Conservation (phyloP, 768 basidiomycete species). For the Suillus discolor region DNA sequence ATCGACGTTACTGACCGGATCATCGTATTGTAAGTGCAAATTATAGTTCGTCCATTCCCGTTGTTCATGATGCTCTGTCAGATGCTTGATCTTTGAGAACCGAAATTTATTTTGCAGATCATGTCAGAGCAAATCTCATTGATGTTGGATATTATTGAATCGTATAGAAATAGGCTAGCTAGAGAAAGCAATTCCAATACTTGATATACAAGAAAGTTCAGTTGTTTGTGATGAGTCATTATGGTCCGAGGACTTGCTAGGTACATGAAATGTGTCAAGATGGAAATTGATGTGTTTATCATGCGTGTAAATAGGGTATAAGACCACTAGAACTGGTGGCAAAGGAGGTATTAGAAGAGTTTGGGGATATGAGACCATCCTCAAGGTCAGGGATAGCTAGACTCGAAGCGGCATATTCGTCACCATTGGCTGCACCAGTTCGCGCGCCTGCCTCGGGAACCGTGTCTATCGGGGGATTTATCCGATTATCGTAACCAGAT, state of each 20-base stretch:
- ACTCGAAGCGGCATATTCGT: constrained; percentile 58
- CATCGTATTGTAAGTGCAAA: constrained; percentile 68
- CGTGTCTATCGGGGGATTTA: constrained; percentile 65
- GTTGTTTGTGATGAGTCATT: neutral
- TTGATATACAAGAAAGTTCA: neutral
- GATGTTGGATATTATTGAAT: neutral
- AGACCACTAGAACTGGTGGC: constrained; percentile 35
- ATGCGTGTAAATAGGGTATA: constrained; percentile 44
- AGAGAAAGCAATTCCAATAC: neutral
- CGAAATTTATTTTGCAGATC: constrained; percentile 3
- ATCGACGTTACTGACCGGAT: constrained; percentile 84
- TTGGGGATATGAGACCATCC: constrained; percentile 27
- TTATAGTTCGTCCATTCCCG: constrained; percentile 19
- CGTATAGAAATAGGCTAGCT: neutral
- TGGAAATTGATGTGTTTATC: neutral
- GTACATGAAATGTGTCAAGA: neutral
- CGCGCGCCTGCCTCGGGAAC: constrained; percentile 75
- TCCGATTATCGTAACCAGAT: constrained; percentile 66
- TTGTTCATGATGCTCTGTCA: neutral
- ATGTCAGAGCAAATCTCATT: neutral
- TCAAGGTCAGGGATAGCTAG: constrained; percentile 49
- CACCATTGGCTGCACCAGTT: constrained; percentile 62
- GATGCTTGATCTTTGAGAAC: constrained; percentile 12
- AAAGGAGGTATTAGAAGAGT: constrained; percentile 20
- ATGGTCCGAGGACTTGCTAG: constrained; percentile 3